These are phyloP conservation scores for Saccharomycopsis sp. DNA, from an alignment of 805 yeast species.

Conservation along the genomic window DNA sequence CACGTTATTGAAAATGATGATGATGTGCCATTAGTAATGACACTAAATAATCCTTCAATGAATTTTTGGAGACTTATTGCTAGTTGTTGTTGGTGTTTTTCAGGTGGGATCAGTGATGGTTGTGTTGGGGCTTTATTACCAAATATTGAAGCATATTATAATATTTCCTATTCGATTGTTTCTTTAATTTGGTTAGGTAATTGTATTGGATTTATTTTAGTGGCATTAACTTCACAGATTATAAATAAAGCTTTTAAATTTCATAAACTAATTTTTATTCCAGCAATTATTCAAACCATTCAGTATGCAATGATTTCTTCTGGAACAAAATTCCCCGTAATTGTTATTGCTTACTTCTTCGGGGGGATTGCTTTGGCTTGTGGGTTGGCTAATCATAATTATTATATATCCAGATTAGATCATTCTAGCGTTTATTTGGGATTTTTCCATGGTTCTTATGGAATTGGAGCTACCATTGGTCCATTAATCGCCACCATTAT, in stretches of 20 bases:
- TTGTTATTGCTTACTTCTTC: constrained; percentile 39
- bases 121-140: constrained; percentile 55
- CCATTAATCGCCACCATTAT: constrained; percentile 50
- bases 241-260: constrained; percentile 33
- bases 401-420: constrained; percentile 38
- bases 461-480: constrained; percentile 52
- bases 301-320: constrained; percentile 37
- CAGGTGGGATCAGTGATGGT: constrained; percentile 41
- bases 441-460: constrained; percentile 49
- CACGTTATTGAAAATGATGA: neutral
- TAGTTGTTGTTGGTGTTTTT: constrained; percentile 30
- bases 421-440: constrained; percentile 42
- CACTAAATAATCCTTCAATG: constrained; percentile 32
- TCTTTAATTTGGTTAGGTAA: constrained; percentile 49
- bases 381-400: constrained; percentile 39
- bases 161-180: constrained; percentile 40
- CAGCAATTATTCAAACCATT: constrained; percentile 27
- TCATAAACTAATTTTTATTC: constrained; percentile 30
- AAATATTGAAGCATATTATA: constrained; percentile 37
- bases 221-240: constrained; percentile 40
- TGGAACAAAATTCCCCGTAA: constrained; percentile 39
- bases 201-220: constrained; percentile 42
- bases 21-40: constrained; percentile 24
- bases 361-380: constrained; percentile 51
- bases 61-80: constrained; percentile 34